Base-by-base conservation (phyloP, 495 filamentous ascomycete species). In the Amniculicola lignicola region DNA sequence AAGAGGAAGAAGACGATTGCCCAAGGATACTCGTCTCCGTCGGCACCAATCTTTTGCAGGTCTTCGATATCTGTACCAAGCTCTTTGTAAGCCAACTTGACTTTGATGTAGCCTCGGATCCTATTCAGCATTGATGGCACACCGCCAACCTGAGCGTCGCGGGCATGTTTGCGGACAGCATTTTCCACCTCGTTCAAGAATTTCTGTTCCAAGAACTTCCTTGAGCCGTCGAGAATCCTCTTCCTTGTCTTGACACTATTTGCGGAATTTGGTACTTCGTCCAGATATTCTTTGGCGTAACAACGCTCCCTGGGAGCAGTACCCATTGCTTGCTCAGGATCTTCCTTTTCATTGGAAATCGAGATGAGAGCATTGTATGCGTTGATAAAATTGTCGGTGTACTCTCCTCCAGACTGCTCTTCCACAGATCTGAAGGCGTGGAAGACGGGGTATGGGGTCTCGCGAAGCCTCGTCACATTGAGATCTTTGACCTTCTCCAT, bases 1-100 rank as follows among this genome's bases (percentile, higher is more conserved):
- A 99, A 74, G n/a, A 96, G 81, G 71, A 85, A 96, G 72, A 93
- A 99, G 15, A 97, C 81, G 12, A 96, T 73, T 39, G 89, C 89
- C 94, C 94, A 99, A 58, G 90, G 86, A 65, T 86, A 92, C 64
- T 95, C 89, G 37, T 83, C 81, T 21, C 86, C 90, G 62, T 95
- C 89, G 37, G 79, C 79, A n/a, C 82, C 80, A 29, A 88, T 77
- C 60, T 78, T 76, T 65, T 92, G 88, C 33, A 94, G 70, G 53
- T 86, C 80, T 9, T 79, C 77, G 54, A 81, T 82, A 65, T 95
- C 90, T 0, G 82, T 80, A 1, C 81, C 85, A 22, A 96, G 81
- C 60, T 92, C 87, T 72, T 89, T 93, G 39, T 86, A 79, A 2
- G 80, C 74, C 23, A 82, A 76, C 41, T 85, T 82, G 51, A 95